These are phyloP conservation scores for Lotmaria passim DNA, from an alignment of 208 protist genomes.

Conservation along the genomic window DNA sequence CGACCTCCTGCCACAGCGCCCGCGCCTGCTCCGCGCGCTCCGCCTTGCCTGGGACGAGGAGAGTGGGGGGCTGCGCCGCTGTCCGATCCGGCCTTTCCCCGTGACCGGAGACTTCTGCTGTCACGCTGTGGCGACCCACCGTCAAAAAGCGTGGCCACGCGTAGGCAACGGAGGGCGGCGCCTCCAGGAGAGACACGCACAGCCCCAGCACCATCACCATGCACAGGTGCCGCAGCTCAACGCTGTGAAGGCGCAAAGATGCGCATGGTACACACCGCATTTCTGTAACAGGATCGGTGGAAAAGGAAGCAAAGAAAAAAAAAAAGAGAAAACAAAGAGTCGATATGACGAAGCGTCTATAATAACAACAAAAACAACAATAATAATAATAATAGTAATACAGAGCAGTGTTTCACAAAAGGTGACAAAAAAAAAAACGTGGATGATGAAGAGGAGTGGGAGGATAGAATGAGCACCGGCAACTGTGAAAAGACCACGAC, in stretches of 20 bases:
- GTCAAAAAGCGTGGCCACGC: constrained; percentile 23
- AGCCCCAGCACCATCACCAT: neutral
- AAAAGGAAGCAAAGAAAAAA: too few relatives aligned
- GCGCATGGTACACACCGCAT: neutral
- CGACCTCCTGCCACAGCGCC: constrained; percentile 50
- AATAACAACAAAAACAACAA: too few relatives aligned
- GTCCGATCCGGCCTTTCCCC: neutral
- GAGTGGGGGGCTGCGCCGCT: neutral
- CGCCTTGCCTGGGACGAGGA: constrained; percentile 1
- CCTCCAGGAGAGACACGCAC: neutral
- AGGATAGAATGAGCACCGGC: too few relatives aligned
- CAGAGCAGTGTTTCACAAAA: too few relatives aligned
- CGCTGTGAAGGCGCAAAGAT: neutral
- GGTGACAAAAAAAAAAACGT: too few relatives aligned
- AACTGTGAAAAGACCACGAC: too few relatives aligned
- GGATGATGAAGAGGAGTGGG: too few relatives aligned
- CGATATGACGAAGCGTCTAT: too few relatives aligned
- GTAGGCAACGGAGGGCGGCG: neutral
- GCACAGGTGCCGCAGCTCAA: neutral
- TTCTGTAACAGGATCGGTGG: neutral
- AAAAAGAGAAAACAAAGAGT: too few relatives aligned
- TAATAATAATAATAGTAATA: too few relatives aligned
- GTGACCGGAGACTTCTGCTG: neutral
- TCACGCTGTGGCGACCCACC: neutral
- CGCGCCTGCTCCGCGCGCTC: constrained; percentile 29